These are phyloP conservation scores for Microthlaspi erraticum DNA, from an alignment of 345 rosid species.

Conservation along the genomic window DNA sequence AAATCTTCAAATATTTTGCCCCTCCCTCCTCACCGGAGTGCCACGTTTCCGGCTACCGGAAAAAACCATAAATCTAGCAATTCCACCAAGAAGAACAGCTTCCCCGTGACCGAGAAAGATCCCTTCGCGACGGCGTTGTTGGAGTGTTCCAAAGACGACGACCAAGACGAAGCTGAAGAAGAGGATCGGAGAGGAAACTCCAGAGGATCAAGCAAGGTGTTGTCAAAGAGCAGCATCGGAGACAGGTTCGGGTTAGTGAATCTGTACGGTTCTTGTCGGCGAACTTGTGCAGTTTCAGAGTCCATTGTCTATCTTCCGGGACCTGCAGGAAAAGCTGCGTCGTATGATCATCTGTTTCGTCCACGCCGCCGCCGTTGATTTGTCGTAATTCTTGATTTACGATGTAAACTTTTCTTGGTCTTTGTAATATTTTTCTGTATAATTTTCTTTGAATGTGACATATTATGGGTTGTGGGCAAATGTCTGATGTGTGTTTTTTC, in stretches of 20 bases:
- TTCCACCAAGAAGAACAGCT: constrained; percentile 24
- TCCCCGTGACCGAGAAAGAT: constrained; percentile 52
- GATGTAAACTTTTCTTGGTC: background rate
- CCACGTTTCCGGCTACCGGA: constrained; percentile 41
- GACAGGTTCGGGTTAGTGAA: constrained; percentile 68
- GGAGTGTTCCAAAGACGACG: constrained; percentile 70
- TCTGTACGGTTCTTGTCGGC: constrained; percentile 72
- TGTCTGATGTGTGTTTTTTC: background rate
- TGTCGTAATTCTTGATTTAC: constrained; percentile 2
- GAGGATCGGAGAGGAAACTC: constrained; percentile 18
- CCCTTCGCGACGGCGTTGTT: constrained; percentile 81
- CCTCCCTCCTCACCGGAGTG: constrained; percentile 58
- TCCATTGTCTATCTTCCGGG: constrained; percentile 71
- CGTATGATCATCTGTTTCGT: constrained; percentile 41
- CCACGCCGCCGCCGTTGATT: constrained; percentile 35
- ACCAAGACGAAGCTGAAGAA: constrained; percentile 3
- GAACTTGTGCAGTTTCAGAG: constrained; percentile 66
- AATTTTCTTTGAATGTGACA: constrained; percentile 36
- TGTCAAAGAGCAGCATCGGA: constrained; percentile 45
- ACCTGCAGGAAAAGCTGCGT: constrained; percentile 42
- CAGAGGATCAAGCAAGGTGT: constrained; percentile 30
- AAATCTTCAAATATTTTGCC: constrained; percentile 57
- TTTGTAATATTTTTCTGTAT: constrained; percentile 8
- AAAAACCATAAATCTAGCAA: constrained; percentile 18
- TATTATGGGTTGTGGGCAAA: constrained; percentile 16